These are phyloP conservation scores for Cercospora sp. DNA, from an alignment of 2,329 filamentous ascomycete species.

Conservation along the genomic window DNA sequence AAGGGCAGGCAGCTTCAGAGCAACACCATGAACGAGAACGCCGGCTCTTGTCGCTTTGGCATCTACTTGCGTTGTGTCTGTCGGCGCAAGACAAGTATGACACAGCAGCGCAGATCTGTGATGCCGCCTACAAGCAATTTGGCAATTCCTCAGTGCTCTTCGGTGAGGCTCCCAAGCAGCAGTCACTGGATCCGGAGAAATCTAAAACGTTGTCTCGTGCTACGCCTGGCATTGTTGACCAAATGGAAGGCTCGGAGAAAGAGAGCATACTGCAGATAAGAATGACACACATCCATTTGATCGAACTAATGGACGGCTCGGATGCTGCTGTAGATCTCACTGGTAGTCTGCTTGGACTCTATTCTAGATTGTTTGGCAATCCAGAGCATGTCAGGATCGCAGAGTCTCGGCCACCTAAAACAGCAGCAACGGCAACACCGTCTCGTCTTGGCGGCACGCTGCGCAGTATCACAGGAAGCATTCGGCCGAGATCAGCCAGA, in stretches of 20 bases:
- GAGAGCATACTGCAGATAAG: slow-evolving; percentile 89
- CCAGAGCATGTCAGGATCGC: slow-evolving; percentile 41
- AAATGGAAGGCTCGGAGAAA: slow-evolving; percentile 81
- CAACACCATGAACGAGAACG: slow-evolving; percentile 52
- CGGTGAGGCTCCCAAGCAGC: slow-evolving; percentile 55
- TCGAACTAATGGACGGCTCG: slow-evolving; percentile 81
- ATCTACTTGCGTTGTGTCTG: slow-evolving; percentile 80
- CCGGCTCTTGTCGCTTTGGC: slow-evolving; percentile 79
- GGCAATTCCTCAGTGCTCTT: slow-evolving; percentile 70
- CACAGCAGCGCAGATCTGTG: slow-evolving; percentile 78
- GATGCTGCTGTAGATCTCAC: slow-evolving; percentile 85
- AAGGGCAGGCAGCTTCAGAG: slow-evolving; percentile 18
- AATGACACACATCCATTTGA: slow-evolving; percentile 84
- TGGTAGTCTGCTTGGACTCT: slow-evolving; percentile 79
- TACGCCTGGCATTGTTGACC: slow-evolving; percentile 63
- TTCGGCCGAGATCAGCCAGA: slow-evolving; percentile 51
- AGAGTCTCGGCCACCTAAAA: slow-evolving; percentile 52
- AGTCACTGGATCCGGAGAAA: slow-evolving; percentile 25
- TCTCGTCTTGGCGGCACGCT: slow-evolving; percentile 40
- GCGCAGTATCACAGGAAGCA: slow-evolving; percentile 65
- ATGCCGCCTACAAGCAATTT: slow-evolving; percentile 89
- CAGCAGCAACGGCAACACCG: slow-evolving; percentile 27
- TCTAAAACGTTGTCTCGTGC: not conserved
- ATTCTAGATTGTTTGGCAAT: slow-evolving; percentile 75
- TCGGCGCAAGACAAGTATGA: slow-evolving; percentile 83